phyloP scores from a whole-genome alignment of 164 flowering plant species.

The Vitis rupestris region DNA sequence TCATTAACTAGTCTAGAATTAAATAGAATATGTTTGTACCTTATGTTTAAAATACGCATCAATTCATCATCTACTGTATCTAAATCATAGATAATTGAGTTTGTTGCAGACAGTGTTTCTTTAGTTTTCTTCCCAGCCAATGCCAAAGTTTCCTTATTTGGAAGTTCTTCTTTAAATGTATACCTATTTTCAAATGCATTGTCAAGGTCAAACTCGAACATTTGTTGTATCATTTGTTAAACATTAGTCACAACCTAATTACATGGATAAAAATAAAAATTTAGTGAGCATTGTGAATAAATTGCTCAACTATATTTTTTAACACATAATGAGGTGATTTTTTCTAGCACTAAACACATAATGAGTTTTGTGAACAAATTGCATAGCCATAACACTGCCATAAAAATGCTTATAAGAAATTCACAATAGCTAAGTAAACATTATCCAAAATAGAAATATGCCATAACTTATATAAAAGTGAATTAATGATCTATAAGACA shows the following conservation, averaged over 20 bases:
- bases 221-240: conserved; percentile 70
- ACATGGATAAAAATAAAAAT: background rate
- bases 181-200: conserved; percentile 64
- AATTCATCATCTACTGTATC: conserved; percentile 76
- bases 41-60: conserved; percentile 62
- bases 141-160: conserved; percentile 89
- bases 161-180: conserved; percentile 70
- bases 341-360: conserved; percentile 93
- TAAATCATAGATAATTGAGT: conserved; percentile 77
- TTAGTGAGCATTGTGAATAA: conserved; percentile 33
- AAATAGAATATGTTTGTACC: conserved; percentile 31
- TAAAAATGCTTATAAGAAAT: conserved; percentile 15
- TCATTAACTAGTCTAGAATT: too few relatives aligned
- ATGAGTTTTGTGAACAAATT: conserved; percentile 88
- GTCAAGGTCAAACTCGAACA: conserved; percentile 84
- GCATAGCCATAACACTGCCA: conserved; percentile 85
- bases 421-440: conserved; percentile 13
- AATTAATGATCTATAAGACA: too few relatives aligned
- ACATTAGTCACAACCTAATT: background rate
- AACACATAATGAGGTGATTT: conserved; percentile 86
- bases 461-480: too few relatives aligned
- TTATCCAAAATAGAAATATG: too few relatives aligned
- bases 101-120: conserved; percentile 82
- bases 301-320: conserved; percentile 31
- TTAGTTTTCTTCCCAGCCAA: conserved; percentile 86